These are phyloP conservation scores for Saprolegnia parasitica DNA, from an alignment of 352 stramenopile species.

Conservation along the genomic window DNA sequence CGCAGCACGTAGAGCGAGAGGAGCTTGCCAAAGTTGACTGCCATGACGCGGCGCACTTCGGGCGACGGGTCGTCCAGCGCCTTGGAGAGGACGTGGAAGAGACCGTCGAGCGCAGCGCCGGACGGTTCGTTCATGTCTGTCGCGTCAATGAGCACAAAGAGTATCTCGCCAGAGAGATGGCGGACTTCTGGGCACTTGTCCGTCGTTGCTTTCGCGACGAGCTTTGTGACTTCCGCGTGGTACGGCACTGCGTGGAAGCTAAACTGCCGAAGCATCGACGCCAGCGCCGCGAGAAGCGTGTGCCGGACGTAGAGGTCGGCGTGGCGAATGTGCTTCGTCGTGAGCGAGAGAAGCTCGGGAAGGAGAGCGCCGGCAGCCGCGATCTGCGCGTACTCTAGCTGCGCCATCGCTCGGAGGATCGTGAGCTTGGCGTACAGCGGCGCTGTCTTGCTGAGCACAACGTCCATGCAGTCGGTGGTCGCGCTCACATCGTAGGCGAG, in stretches of 20 bases:
- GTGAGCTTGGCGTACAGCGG: constrained; percentile 25
- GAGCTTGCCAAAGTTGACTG: constrained; percentile 57
- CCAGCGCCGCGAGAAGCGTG: constrained; percentile 59
- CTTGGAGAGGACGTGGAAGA: constrained; percentile 66
- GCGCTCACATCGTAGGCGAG: constrained; percentile 68
- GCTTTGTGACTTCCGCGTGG: constrained; percentile 65
- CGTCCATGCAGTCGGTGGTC: constrained; percentile 32
- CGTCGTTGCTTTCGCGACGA: constrained; percentile 60
- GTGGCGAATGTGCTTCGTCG: constrained; percentile 49
- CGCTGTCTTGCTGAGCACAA: constrained; percentile 23
- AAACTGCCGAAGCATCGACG: constrained; percentile 43
- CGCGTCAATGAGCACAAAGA: constrained; percentile 51
- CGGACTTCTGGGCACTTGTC: constrained; percentile 77
- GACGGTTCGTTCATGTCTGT: constrained; percentile 39
- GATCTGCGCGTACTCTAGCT: constrained; percentile 1
- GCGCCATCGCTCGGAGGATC: constrained; percentile 23
- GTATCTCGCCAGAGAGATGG: constrained; percentile 48
- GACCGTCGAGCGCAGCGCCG: constrained; percentile 56
- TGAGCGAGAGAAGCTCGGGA: constrained; percentile 56
- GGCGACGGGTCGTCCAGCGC: constrained; percentile 69
- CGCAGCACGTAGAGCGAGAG: constrained; percentile 17
- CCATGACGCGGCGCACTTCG: constrained; percentile 53
- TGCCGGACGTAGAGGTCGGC: constrained; percentile 81
- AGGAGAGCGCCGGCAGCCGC: constrained; percentile 60
- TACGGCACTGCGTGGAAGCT: constrained; percentile 39